Percentiles rank a stretch among this genome's conserved stretches.
Evolutionary conservation across 257 asterid genomes (phyloP).

Genomic region (Asclepias syriaca): DNA sequence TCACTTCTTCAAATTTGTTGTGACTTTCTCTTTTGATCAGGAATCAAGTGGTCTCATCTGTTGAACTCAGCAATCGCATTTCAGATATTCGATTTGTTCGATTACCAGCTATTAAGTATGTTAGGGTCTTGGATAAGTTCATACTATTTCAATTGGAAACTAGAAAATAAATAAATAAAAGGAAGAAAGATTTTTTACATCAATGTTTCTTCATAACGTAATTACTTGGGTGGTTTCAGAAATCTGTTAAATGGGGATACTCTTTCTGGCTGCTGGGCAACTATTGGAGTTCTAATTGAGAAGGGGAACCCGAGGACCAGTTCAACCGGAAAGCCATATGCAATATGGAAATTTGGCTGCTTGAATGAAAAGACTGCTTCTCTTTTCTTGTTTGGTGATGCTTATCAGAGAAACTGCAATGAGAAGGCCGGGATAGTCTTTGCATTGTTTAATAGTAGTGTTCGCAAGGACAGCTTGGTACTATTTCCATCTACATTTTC

Average conservation of each 20-base stretch:
- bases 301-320: slow-evolving; percentile 66
- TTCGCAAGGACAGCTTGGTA: slow-evolving; percentile 74
- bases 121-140: slow-evolving; percentile 1
- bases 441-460: slow-evolving; percentile 64
- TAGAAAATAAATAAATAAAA: too few relatives aligned
- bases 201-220: slow-evolving; percentile 9
- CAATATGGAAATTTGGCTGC: slow-evolving; percentile 79
- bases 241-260: slow-evolving; percentile 63
- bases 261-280: slow-evolving; percentile 93
- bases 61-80: slow-evolving; percentile 79
- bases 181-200: background rate
- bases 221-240: slow-evolving; percentile 30
- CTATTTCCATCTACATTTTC: slow-evolving; percentile 14
- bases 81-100: slow-evolving; percentile 83
- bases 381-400: slow-evolving; percentile 89
- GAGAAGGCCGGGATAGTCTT: slow-evolving; percentile 67
- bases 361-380: slow-evolving; percentile 58
- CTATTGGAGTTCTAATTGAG: slow-evolving; percentile 71
- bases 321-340: slow-evolving; percentile 73
- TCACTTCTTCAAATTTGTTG: background rate
- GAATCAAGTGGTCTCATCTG: slow-evolving; percentile 56
- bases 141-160: background rate
- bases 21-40: slow-evolving; percentile 33
- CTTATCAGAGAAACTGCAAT: slow-evolving; percentile 57
- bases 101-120: slow-evolving; percentile 75